Conservation (phyloP, 495 filamentous ascomycete genomes). For the Hypoxylon cercidicola region DNA sequence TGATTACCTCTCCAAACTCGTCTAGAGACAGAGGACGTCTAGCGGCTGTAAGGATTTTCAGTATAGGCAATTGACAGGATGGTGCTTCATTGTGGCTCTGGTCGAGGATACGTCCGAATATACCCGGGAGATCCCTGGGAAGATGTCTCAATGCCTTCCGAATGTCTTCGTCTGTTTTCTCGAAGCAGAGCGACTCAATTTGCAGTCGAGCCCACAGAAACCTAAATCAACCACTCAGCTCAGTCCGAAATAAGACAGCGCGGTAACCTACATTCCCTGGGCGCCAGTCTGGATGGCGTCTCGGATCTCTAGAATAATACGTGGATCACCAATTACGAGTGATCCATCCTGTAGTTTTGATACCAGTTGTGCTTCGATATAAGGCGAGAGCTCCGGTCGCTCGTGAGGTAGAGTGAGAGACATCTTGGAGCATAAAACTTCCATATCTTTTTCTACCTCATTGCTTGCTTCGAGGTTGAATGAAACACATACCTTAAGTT, state of each 20-base stretch:
- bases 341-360: constrained; percentile 37
- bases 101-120: background rate
- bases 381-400: constrained; percentile 49
- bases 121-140: constrained; percentile 45
- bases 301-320: constrained; percentile 47
- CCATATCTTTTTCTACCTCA: constrained; percentile 19
- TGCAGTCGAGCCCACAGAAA: constrained; percentile 58
- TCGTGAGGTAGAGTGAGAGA: constrained; percentile 46
- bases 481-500: constrained; percentile 42
- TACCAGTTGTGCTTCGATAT: constrained; percentile 47
- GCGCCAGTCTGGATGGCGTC: constrained; percentile 42
- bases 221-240: background rate
- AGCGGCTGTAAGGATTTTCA: background rate
- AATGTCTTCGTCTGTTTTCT: constrained; percentile 51
- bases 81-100: background rate
- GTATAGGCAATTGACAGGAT: background rate
- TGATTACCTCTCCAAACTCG: background rate
- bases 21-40: background rate
- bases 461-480: constrained; percentile 38
- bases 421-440: constrained; percentile 22
- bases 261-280: constrained; percentile 44
- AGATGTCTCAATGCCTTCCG: constrained; percentile 47
- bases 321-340: constrained; percentile 47
- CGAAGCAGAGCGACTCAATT: constrained; percentile 48
- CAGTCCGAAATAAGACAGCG: background rate